Evolutionary conservation across 768 basidiomycete genomes (phyloP).

Genomic region (Leccinellum rugosiceps): DNA sequence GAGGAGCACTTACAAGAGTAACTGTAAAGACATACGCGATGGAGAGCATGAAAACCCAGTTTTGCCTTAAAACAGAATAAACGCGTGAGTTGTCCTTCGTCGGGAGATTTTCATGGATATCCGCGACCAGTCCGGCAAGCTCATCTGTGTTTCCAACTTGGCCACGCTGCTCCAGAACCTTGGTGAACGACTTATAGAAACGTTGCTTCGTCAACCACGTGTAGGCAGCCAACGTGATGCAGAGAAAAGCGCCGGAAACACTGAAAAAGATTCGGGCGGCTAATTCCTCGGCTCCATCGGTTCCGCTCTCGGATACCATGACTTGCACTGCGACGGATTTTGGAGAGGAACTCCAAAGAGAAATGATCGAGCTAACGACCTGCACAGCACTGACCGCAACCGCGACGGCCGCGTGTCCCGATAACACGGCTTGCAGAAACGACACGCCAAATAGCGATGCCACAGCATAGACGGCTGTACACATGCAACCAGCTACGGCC

Average conservation of each 20-base stretch:
- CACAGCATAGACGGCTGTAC: constrained; percentile 74
- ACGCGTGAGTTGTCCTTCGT: constrained; percentile 42
- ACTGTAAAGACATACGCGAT: constrained; percentile 73
- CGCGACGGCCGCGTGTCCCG: constrained; percentile 83
- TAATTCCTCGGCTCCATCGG: constrained; percentile 57
- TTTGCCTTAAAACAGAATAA: constrained; percentile 56
- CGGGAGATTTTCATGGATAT: constrained; percentile 20
- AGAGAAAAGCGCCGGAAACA: constrained; percentile 63
- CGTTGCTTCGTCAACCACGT: constrained; percentile 56
- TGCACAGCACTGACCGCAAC: constrained; percentile 80
- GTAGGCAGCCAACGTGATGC: constrained; percentile 52
- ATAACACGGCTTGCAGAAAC: constrained; percentile 72
- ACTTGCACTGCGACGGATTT: constrained; percentile 20
- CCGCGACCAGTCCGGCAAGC: constrained; percentile 35
- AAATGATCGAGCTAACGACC: constrained; percentile 58
- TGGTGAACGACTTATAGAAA: constrained; percentile 53
- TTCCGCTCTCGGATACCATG: constrained; percentile 10
- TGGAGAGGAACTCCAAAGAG: constrained; percentile 46
- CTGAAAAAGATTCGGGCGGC: constrained; percentile 74
- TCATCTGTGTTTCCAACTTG: constrained; percentile 27
- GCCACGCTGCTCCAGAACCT: constrained; percentile 40
- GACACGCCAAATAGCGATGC: constrained; percentile 75
- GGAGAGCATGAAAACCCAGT: constrained; percentile 66
- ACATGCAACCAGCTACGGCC: constrained; percentile 67
- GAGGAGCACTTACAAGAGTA: constrained; percentile 61